These are phyloP conservation scores for Russula virescens DNA, from an alignment of 768 basidiomycete genomes.

Conservation along the genomic window DNA sequence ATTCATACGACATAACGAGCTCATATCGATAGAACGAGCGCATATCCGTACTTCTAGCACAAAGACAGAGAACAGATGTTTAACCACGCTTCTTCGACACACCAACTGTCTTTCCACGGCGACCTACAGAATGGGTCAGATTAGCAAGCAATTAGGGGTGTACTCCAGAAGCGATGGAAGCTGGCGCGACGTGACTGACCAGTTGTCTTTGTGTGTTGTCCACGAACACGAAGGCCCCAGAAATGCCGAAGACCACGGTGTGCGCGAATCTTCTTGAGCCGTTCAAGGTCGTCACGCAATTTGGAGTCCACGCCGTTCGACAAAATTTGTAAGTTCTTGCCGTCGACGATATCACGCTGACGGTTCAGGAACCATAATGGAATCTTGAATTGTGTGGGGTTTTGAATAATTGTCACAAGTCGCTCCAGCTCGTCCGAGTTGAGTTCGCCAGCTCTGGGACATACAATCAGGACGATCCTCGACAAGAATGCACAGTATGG, in stretches of 20 bases:
- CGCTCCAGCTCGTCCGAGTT: slow-evolving; percentile 99
- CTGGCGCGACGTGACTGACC: slow-evolving; percentile 42
- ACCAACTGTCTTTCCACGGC: slow-evolving; percentile 94
- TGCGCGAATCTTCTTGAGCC: slow-evolving; percentile 97
- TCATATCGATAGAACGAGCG: not conserved
- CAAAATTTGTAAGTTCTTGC: slow-evolving; percentile 92
- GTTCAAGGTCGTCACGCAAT: slow-evolving; percentile 95
- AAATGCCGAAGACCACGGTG: slow-evolving; percentile 91
- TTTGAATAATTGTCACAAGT: slow-evolving; percentile 98
- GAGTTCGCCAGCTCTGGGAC: slow-evolving; percentile 87
- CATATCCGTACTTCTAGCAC: not conserved
- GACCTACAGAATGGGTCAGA: slow-evolving; percentile 44
- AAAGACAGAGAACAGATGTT: slow-evolving; percentile 20
- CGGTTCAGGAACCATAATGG: slow-evolving; percentile 99
- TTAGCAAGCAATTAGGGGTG: no score
- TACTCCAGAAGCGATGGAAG: not conserved
- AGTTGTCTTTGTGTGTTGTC: slow-evolving; percentile 99
- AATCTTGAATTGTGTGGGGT: slow-evolving; percentile 99
- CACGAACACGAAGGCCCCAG: slow-evolving; percentile 94
- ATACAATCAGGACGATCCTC: not conserved
- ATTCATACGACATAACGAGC: slow-evolving; percentile 1
- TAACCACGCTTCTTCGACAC: slow-evolving; percentile 86
- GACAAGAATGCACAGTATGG: not conserved
- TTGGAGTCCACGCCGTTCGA: slow-evolving; percentile 98
- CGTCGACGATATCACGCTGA: slow-evolving; percentile 96